These are phyloP conservation scores for Penicillium coprophilum DNA, from an alignment of 495 filamentous ascomycete species.

Conservation along the genomic window DNA sequence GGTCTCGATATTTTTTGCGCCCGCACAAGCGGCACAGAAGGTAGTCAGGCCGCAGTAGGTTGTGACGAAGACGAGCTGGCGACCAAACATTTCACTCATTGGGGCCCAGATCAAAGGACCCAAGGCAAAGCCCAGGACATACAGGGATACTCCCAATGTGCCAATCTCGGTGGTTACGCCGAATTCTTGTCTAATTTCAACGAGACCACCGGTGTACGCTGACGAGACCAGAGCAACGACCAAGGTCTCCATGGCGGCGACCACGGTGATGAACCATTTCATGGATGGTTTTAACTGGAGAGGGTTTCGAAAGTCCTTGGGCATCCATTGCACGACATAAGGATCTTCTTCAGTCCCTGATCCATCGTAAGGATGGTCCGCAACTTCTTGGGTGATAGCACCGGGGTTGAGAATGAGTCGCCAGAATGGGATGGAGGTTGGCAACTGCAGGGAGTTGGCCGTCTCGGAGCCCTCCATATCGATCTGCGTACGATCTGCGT, in stretches of 20 bases:
- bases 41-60: conserved; percentile 60
- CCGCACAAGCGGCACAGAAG: conserved; percentile 62
- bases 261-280: conserved; percentile 67
- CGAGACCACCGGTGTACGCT: conserved; percentile 65
- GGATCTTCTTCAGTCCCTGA: conserved; percentile 67
- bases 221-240: conserved; percentile 70
- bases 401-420: conserved; percentile 44
- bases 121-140: conserved; percentile 65
- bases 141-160: conserved; percentile 65
- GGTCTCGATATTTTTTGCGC: conserved; percentile 57
- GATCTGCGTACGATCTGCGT: background rate
- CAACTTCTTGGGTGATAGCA: conserved; percentile 50
- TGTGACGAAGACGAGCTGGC: conserved; percentile 62
- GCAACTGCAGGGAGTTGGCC: conserved; percentile 12
- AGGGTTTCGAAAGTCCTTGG: conserved; percentile 65
- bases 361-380: conserved; percentile 57
- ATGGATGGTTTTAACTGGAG: conserved; percentile 52
- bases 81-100: conserved; percentile 64
- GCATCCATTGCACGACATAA: conserved; percentile 67
- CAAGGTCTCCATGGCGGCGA: conserved; percentile 63
- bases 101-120: conserved; percentile 60
- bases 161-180: conserved; percentile 52
- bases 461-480: conserved; percentile 13
- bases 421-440: conserved; percentile 32
- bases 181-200: conserved; percentile 56